Evolutionary conservation across 2,329 filamentous ascomycete species (phyloP).

Genomic region (Penicillium griseofulvum): DNA sequence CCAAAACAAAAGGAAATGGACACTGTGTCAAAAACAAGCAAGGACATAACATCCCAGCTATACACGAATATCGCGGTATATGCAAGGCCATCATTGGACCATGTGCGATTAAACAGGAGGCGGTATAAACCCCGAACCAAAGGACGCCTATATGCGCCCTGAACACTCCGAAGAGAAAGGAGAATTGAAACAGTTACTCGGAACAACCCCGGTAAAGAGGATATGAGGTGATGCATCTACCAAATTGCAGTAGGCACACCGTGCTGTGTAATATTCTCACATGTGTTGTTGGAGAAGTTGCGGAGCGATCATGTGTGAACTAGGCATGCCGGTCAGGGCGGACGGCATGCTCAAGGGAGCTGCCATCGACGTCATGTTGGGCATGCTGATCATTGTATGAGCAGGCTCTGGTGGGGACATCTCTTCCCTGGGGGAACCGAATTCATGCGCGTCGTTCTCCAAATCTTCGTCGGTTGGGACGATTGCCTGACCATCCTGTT

Average conservation of each 20-base stretch:
- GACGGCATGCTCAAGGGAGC: constrained; percentile 36
- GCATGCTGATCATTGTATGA: constrained; percentile 34
- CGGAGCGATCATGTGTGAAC: constrained; percentile 43
- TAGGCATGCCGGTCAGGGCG: constrained; percentile 41
- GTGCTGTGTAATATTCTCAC: constrained; percentile 20
- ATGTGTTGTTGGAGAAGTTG: constrained; percentile 46
- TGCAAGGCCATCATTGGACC: not conserved
- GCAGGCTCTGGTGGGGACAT: constrained; percentile 57
- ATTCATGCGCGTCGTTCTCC: constrained; percentile 83
- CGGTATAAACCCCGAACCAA: constrained; percentile 2
- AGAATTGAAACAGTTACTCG: not conserved
- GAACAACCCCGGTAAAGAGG: not conserved
- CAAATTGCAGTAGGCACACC: not conserved
- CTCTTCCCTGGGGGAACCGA: constrained; percentile 75
- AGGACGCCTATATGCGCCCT: not conserved
- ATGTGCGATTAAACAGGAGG: constrained; percentile 10
- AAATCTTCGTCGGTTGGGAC: constrained; percentile 70
- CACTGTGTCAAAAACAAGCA: not conserved
- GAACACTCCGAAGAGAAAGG: not conserved
- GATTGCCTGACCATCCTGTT: constrained; percentile 54
- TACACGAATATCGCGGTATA: constrained; percentile 4
- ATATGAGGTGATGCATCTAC: not conserved
- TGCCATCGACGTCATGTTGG: constrained; percentile 38
- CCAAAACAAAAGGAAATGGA: not conserved
- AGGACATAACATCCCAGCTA: not conserved